Percentiles rank a stretch among this genome's conserved stretches.
phyloP scores from a whole-genome alignment of 352 stramenopile species.

The Globisporangium middletonii region DNA sequence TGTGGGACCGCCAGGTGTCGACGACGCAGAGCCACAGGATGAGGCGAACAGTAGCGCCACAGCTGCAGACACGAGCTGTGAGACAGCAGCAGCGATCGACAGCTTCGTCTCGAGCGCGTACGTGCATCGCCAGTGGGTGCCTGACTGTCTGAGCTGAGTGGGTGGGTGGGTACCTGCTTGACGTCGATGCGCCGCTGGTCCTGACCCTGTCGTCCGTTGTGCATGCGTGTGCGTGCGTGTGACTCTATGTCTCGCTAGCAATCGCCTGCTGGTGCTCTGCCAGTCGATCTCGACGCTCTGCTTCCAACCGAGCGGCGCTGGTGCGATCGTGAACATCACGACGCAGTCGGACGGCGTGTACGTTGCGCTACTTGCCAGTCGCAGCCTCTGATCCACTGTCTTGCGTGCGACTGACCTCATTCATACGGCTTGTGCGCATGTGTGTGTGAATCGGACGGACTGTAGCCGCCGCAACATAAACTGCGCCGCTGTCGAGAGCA shows the following conservation, averaged over 20 bases:
- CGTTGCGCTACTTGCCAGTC: neutral
- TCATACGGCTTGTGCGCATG: no score
- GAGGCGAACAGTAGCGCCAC: no score
- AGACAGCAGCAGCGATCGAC: neutral
- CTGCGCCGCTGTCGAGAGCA: constrained; percentile 19
- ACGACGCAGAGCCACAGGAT: neutral
- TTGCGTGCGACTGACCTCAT: neutral
- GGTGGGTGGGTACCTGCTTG: no score
- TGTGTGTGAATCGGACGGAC: neutral
- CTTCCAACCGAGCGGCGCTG: constrained; percentile 14
- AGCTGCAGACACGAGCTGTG: neutral
- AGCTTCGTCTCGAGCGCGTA: constrained; percentile 9
- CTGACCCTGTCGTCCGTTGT: constrained; percentile 3
- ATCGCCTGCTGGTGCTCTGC: constrained; percentile 22
- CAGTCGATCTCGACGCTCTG: constrained; percentile 20
- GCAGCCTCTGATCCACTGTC: neutral
- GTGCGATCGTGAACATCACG: constrained; percentile 28
- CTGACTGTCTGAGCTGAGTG: neutral
- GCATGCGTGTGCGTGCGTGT: neutral
- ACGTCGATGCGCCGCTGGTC: no score
- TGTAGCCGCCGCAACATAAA: constrained; percentile 8
- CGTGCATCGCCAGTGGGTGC: neutral
- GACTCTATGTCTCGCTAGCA: constrained; percentile 10
- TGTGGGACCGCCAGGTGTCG: neutral
- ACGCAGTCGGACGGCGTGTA: constrained; percentile 15